A percentile compares a stretch with the other conserved stretches of the same genome.
These are phyloP conservation scores for Penicillium digitatum DNA, from an alignment of 2,329 filamentous ascomycete genomes.

Conservation along the genomic window DNA sequence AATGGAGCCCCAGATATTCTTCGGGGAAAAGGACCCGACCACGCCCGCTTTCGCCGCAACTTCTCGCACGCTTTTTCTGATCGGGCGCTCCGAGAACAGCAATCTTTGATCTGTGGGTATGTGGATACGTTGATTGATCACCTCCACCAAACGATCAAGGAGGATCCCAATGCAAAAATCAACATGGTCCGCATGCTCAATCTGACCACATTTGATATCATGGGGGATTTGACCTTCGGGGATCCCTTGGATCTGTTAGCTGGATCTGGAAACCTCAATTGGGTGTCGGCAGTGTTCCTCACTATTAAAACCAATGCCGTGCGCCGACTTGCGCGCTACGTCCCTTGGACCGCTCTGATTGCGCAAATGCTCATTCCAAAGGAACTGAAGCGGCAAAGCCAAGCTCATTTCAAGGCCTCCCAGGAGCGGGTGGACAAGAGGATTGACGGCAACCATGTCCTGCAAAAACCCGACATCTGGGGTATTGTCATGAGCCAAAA, in stretches of 20 bases:
- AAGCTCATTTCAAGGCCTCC: not conserved
- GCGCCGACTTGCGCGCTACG: not conserved
- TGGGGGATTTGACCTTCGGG: not conserved
- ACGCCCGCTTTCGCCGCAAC: not conserved
- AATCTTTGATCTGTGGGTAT: not conserved
- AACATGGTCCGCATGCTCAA: not conserved
- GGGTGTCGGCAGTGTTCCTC: not conserved
- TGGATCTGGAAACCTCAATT: not conserved
- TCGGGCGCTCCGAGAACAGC: not conserved
- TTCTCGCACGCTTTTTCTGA: not conserved
- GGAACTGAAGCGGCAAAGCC: not conserved
- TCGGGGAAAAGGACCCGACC: not conserved
- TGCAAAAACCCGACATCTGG: not conserved
- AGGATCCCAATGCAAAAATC: not conserved
- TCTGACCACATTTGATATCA: not conserved
- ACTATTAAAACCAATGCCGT: not conserved
- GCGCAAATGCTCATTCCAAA: not conserved
- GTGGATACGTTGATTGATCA: not conserved
- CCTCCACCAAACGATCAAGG: not conserved
- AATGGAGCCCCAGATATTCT: not conserved
- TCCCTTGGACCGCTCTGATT: not conserved
- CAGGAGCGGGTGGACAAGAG: not conserved
- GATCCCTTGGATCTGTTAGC: not conserved
- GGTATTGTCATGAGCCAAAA: not conserved
- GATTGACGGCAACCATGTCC: not conserved